Base-by-base conservation (phyloP, 192 early-diverging fungal species). In the Entomortierella parvispora region DNA sequence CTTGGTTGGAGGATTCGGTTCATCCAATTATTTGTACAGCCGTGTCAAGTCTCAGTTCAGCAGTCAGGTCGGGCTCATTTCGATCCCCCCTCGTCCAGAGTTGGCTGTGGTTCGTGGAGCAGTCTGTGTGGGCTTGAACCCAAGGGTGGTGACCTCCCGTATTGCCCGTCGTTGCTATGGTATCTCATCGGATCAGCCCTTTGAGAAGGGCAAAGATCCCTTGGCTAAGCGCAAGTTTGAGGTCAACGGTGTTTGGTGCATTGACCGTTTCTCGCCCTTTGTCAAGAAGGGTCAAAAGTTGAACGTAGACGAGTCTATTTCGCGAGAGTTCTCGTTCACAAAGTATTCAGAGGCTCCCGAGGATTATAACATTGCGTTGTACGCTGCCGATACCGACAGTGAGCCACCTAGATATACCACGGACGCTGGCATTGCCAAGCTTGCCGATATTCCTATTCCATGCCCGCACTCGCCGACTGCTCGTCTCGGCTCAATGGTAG, bases 1-100 rank as follows among this genome's bases (percentile, higher is more conserved):
- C 70, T 28, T 86, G 43, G 85, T 86, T 5, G 85, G 85, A 17
- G 85, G 85, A 17, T 84, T 84, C 57, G 83, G 82, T 29, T 68
- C 79, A 23, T 84, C 82, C 3, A 51, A 56, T 9, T 84, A 84
- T 37, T 34, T 86, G 14, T 71, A 71, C 28, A 31, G 56, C 7
- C 32, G 53, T 29, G 50, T 86, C 23, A 67, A 70, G 62, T 7
- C 45, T 22, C 25, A 45, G 14, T 81, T 82, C 59, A 53, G 33
- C 22, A 47, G 45, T 31, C 33, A 59, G 51, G 65, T 83, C 11
- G 40, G 31, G 2, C 66, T 55, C 18, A 71, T 83, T 20, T 62
- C 59, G 20, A 58, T 77, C 23, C 82, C 84, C 17, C 75, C 71
- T 42, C 60, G 64, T 28, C 71, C 71, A 12, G 83, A 80, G 17